Conservation (phyloP, 1,284 basidiomycete species). For the Chondrostereum purpureum region DNA sequence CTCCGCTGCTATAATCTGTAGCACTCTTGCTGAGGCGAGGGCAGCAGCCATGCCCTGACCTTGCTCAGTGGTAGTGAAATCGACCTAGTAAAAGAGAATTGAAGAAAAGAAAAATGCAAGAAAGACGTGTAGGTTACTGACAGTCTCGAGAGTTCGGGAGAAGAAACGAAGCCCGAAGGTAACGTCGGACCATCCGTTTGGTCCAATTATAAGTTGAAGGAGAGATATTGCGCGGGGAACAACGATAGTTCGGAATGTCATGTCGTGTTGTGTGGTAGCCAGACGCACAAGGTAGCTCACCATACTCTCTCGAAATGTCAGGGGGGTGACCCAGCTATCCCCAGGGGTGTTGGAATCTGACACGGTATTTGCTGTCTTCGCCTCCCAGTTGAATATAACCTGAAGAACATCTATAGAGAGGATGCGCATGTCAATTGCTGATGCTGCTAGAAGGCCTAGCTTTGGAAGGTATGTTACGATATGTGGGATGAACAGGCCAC, state of each 20-base stretch:
- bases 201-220: constrained; percentile 78
- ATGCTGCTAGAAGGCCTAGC: constrained; percentile 73
- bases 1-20: constrained; percentile 81
- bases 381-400: constrained; percentile 86
- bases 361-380: constrained; percentile 34
- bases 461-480: constrained; percentile 89
- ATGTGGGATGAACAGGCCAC: constrained; percentile 93
- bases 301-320: constrained; percentile 81
- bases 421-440: constrained; percentile 77
- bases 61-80: constrained; percentile 64
- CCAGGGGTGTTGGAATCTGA: constrained; percentile 18
- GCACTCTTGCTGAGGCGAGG: constrained; percentile 82
- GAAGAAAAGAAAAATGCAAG: not conserved
- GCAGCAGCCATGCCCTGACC: constrained; percentile 55
- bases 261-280: constrained; percentile 71
- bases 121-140: constrained; percentile 28
- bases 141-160: constrained; percentile 75
- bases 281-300: constrained; percentile 92
- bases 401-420: constrained; percentile 82
- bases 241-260: constrained; percentile 54
- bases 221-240: constrained; percentile 75
- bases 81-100: constrained; percentile 43
- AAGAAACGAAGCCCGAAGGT: constrained; percentile 91
- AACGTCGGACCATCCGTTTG: constrained; percentile 89
- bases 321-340: constrained; percentile 65